phyloP scores from a whole-genome alignment of 306 rosid species.

The Pyrus bretschneideri region DNA sequence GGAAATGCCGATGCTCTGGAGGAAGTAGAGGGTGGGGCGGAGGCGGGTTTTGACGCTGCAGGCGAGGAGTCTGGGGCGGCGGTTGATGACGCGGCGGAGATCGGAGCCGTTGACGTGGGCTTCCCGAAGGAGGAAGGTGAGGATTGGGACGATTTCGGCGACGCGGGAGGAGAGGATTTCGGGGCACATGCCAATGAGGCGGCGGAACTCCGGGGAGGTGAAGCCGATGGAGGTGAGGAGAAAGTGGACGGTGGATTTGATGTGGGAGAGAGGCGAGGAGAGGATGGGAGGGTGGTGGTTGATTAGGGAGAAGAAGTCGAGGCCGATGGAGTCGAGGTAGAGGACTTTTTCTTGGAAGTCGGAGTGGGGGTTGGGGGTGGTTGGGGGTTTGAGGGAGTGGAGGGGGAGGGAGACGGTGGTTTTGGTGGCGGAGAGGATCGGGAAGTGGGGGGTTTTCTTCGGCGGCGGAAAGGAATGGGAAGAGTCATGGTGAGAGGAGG shows the following conservation, averaged over 20 bases:
- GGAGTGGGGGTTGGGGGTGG: conserved; percentile 6
- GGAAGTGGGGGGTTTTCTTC: background rate
- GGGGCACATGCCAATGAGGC: conserved; percentile 70
- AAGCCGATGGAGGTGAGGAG: conserved; percentile 47
- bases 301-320: conserved; percentile 65
- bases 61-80: conserved; percentile 77
- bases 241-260: conserved; percentile 59
- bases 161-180: conserved; percentile 60
- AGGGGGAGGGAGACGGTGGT: conserved; percentile 9
- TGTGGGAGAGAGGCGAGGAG: conserved; percentile 44
- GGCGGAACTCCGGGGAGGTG: conserved; percentile 52
- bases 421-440: conserved; percentile 16
- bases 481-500: conserved; percentile 12
- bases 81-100: conserved; percentile 52
- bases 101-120: conserved; percentile 47
- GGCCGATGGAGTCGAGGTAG: conserved; percentile 76
- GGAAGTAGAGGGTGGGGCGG: conserved; percentile 89
- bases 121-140: conserved; percentile 75
- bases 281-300: conserved; percentile 54
- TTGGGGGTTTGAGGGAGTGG: conserved; percentile 3
- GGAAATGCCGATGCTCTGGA: conserved; percentile 72
- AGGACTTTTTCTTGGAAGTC: conserved; percentile 58
- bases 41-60: conserved; percentile 60
- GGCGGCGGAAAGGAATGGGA: background rate
- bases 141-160: conserved; percentile 48